Base-by-base conservation (phyloP, 2,329 filamentous ascomycete species). In the Cordyceps fumosorosea region DNA sequence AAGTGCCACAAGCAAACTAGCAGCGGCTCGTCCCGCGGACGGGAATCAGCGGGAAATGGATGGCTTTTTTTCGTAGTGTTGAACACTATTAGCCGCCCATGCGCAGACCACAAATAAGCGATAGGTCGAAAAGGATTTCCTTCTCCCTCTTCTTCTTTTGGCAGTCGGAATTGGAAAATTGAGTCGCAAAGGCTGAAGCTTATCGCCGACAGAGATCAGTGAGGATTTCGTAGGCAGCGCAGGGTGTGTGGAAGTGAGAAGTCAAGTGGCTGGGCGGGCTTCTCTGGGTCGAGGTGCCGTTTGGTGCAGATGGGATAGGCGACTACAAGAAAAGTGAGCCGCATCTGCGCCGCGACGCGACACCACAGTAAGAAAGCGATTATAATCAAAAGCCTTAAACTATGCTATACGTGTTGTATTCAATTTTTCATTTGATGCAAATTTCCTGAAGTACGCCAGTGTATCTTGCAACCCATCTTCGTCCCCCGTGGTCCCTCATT, bases 251-350 rank as follows among this genome's bases (percentile, higher is more conserved):
- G 24, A 53, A 47, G 26, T 57, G 42, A 62, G 29, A 62, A 62
- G 54, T 62, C 44, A 53, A 55, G 61, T 62, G 61, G 61, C 61
- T 62, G 61, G 60, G 61, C 58, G 55, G 61, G 55, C 10, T 50
- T 22, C 61, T 59, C 61, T 40, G 48, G 34, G 50, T 54, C 29
- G n/a, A 10, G 48, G 61, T 32, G 55, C 42, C 32, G n/a, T 7
- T 24, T 62, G 61, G 61, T 62, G 61, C 61, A 8, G n/a, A 7
- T 50, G 26, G 32, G 61, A 59, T 62, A 62, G 54, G 26, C 16
- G 29, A n/a, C 40, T 62, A 62, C 61, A 48, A 62, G 42, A 1
- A 42, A 42, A 24, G 42, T 56, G 52, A 50, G 59, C 51, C 11
- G 52, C 59, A 42, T 20, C 26, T 34, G 44, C 32, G 11, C 52